Evolutionary conservation across 805 yeast species (phyloP).

Genomic region (Metschnikowia henanensis): DNA sequence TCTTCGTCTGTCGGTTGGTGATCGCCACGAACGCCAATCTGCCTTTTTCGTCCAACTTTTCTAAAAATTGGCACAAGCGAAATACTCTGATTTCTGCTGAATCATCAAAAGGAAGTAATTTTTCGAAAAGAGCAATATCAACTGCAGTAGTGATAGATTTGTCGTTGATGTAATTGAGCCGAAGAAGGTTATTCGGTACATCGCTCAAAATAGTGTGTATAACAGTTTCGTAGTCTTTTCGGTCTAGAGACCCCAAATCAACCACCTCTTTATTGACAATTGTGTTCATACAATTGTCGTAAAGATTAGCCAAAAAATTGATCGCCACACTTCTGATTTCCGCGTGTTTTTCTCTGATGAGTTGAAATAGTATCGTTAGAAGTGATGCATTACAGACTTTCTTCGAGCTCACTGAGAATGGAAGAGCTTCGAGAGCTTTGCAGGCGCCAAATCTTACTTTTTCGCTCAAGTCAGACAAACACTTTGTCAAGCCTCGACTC

Average conservation of each 20-base stretch:
- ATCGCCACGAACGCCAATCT: slow-evolving; percentile 67
- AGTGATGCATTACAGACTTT: slow-evolving; percentile 49
- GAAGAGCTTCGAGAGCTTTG: slow-evolving; percentile 46
- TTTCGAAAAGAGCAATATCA: slow-evolving; percentile 60
- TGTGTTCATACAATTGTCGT: slow-evolving; percentile 43
- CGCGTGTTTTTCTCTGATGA: slow-evolving; percentile 69
- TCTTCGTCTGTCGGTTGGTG: slow-evolving; percentile 63
- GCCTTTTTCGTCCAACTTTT: slow-evolving; percentile 55
- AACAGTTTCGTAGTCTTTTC: slow-evolving; percentile 24
- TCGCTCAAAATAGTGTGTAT: slow-evolving; percentile 35
- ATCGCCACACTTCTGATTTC: slow-evolving; percentile 65
- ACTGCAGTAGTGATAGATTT: slow-evolving; percentile 61
- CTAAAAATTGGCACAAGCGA: slow-evolving; percentile 51
- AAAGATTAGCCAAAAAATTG: slow-evolving; percentile 52
- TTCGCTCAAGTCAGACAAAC: slow-evolving; percentile 75
- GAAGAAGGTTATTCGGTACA: slow-evolving; percentile 67
- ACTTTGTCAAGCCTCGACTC: slow-evolving; percentile 57
- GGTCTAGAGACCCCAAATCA: slow-evolving; percentile 31
- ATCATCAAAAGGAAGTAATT: slow-evolving; percentile 53
- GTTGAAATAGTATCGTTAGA: slow-evolving; percentile 54
- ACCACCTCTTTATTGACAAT: slow-evolving; percentile 18
- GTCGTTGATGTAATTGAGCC: slow-evolving; percentile 74
- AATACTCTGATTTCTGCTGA: slow-evolving; percentile 48
- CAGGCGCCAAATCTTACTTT: slow-evolving; percentile 67
- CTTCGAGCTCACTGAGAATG: slow-evolving; percentile 45